Conservation (phyloP, 768 basidiomycete species). For the Rhizopogon vinicolor region DNA sequence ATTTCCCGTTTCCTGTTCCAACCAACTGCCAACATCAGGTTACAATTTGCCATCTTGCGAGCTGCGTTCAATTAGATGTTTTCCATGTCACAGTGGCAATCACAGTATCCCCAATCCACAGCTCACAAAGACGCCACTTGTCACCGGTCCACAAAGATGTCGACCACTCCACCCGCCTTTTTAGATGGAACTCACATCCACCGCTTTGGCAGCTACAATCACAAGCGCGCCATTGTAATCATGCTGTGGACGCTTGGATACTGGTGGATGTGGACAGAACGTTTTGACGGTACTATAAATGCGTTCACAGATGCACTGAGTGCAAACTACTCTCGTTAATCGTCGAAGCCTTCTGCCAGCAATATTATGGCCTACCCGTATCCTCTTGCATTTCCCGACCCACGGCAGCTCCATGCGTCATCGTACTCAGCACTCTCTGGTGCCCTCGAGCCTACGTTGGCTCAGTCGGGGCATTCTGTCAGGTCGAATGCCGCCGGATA, state of each 20-base stretch:
- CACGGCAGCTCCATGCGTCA: neutral
- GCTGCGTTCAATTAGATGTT: too few species aligned
- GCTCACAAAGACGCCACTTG: neutral
- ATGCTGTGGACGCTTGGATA: neutral
- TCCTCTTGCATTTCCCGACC: conserved; percentile 16
- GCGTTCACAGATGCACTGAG: neutral
- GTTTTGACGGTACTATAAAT: neutral
- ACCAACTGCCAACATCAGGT: too few species aligned
- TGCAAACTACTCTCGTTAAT: neutral
- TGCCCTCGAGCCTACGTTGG: neutral
- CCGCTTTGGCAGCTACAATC: neutral
- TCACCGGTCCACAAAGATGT: neutral
- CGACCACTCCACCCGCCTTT: neutral
- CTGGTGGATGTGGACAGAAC: neutral
- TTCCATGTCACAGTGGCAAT: too few species aligned
- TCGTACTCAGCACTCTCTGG: neutral
- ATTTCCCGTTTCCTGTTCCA: too few species aligned
- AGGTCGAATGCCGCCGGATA: neutral
- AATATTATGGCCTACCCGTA: conserved; percentile 18
- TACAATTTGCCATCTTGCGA: too few species aligned
- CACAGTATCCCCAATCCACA: too few species aligned
- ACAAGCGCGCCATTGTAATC: neutral
- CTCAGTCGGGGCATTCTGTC: neutral
- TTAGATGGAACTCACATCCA: neutral
- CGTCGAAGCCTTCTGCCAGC: neutral